phyloP scores from a whole-genome alignment of 192 early-diverging fungal species.

The Mortierella hygrophila region DNA sequence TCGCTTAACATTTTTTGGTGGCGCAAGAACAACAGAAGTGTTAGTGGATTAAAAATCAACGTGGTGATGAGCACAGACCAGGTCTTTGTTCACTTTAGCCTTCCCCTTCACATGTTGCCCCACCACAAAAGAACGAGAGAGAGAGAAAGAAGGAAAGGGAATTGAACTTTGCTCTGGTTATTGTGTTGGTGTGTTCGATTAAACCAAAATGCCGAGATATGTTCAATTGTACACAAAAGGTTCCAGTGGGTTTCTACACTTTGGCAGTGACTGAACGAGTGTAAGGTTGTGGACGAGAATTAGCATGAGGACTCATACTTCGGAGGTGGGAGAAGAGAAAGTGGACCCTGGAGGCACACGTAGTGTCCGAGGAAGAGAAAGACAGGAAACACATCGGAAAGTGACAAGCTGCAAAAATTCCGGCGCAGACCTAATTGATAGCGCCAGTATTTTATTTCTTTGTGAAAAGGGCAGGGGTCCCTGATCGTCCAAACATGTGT shows the following conservation, averaged over 20 bases:
- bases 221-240: too few relatives aligned
- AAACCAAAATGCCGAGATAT: constrained; percentile 2
- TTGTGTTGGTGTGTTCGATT: background rate
- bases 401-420: background rate
- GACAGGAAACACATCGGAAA: background rate
- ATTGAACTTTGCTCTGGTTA: background rate
- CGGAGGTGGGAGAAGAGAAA: background rate
- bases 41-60: background rate
- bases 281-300: too few relatives aligned
- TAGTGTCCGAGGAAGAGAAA: background rate
- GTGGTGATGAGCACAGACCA: constrained; percentile 3
- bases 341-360: background rate
- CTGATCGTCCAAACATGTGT: constrained; percentile 8
- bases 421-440: background rate
- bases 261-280: too few relatives aligned
- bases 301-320: background rate
- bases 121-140: background rate
- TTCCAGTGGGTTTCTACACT: too few relatives aligned
- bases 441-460: background rate
- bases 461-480: background rate
- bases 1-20: background rate
- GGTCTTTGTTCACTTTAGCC: constrained; percentile 19
- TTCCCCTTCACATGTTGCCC: constrained; percentile 21
- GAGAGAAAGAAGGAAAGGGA: background rate
- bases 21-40: background rate